Evolutionary conservation across 495 filamentous ascomycete species (phyloP), one percentile per base, ranked within the genome.

Genomic region (Staphylotrichum longicolle): DNA sequence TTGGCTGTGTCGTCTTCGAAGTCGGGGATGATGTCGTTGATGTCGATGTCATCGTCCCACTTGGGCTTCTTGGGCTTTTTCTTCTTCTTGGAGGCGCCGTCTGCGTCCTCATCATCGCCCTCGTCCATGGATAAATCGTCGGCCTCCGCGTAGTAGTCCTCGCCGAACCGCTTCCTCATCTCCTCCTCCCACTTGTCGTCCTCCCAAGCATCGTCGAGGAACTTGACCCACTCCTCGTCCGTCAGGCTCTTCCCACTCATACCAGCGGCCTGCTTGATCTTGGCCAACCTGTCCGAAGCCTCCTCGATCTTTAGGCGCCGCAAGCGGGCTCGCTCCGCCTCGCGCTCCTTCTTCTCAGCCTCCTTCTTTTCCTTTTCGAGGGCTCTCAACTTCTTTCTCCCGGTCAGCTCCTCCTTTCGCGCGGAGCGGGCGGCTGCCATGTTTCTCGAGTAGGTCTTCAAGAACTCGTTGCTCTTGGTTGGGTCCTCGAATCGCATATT

Each of bases 11-110:
- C 78, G 37, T 86, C 86, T 12, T 90, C 84, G 68, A 95, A 97
- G 60, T 94, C 91, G 3, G 92, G 91, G 44, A 96, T 75, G 35
- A 98, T 75, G 71, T 98, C 93, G 34, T 86, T 88, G 76, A 98
- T 97, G 67, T 96, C 92, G 67, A 98, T 96, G 68, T 98, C 94
- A 66, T 96, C 91, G 61, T 96, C 89, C 90, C 92, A 98, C 58
- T 86, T 90, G 20, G 94, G 94, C 80, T 98, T 98, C 80, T 91
- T 94, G 15, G 83, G 74, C 61, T 84, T 86, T 61, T 83, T 85
- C 64, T 81, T 78, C 37, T 64, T 64, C 11, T 68, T 62, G 53
- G 51, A 47, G 34, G 62, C 66, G 10, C 20, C 72, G 3, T 60
- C 69, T 12, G 69, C 67, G 0, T 68, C 65, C 52, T 70, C 68